These are phyloP conservation scores for Penicillium olsonii DNA, from an alignment of 2,329 filamentous ascomycete species.

Conservation along the genomic window DNA sequence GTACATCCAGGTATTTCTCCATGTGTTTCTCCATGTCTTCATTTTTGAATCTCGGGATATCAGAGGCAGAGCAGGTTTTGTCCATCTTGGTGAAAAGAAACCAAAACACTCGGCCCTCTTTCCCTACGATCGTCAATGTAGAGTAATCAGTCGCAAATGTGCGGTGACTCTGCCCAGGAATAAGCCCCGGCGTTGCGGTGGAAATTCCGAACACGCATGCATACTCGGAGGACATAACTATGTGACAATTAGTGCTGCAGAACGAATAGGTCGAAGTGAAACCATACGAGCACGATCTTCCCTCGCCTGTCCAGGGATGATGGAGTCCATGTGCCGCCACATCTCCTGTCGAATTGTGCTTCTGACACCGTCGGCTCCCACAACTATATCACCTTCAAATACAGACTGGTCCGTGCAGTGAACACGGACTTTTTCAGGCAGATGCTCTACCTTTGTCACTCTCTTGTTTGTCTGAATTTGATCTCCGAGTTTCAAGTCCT, in stretches of 20 bases:
- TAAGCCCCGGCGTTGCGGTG: slow-evolving; percentile 4
- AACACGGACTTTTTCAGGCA: background rate
- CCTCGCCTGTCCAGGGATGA: background rate
- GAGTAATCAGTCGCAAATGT: slow-evolving; percentile 5
- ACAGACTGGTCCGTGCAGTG: background rate
- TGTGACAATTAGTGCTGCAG: background rate
- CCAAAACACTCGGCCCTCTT: slow-evolving; percentile 10
- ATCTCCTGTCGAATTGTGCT: background rate
- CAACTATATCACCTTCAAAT: background rate
- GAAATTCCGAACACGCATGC: slow-evolving; percentile 17
- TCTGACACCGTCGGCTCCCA: background rate
- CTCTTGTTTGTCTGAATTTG: background rate
- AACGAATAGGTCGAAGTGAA: no score
- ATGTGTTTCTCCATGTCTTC: slow-evolving; percentile 2
- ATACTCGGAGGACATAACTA: slow-evolving; percentile 13
- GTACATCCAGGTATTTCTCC: background rate
- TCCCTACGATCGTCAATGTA: slow-evolving; percentile 4
- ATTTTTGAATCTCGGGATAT: slow-evolving; percentile 2
- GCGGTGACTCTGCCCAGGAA: background rate
- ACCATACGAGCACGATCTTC: background rate
- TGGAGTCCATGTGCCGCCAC: background rate
- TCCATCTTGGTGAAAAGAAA: slow-evolving; percentile 13
- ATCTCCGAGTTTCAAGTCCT: background rate
- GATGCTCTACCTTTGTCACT: background rate
- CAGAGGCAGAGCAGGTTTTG: background rate